Evolutionary conservation across 2,329 filamentous ascomycete species (phyloP), one percentile per base, ranked within the genome.

Genomic region (Fusarium sp.): DNA sequence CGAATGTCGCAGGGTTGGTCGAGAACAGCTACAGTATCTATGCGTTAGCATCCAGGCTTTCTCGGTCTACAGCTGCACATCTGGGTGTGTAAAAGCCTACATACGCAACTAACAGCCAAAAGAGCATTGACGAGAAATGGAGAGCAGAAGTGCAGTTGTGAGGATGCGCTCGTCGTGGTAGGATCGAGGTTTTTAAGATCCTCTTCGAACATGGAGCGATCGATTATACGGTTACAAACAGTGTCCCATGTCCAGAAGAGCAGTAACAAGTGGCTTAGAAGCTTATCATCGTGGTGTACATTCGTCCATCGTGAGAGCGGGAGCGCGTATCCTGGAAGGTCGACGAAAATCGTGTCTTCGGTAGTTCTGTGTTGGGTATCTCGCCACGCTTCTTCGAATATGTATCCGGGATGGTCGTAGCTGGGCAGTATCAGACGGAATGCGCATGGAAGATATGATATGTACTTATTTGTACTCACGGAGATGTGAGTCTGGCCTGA

Each of bases 121-220:
- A 69, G n/a, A 14, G 65, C 66, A 52, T 69, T 69, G n/a, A 66
- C 55, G 6, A 69, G 60, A 48, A 69, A 69, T 15, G 65, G 60
- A 5, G 66, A 69, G 36, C 66, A 69, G 40, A 69, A 69, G n/a
- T 53, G 42, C 2, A 69, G 46, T 11, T 50, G 36, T 22, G 40
- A 40, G n/a, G 65, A 38, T 8, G 36, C 20, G 28, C 53, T 14
- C 7, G 9, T 7, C 7, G 31, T 24, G 2, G 28, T 36, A 20
- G 65, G 64, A 8, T 60, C 53, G 18, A 64, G 58, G 7, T 40
- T 59, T 28, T 50, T 64, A 2, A 68, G 20, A n/a, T 68, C 66
- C 6, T 60, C 50, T n/a, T 68, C 66, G 11, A 68, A 68, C 22
- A 65, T 60, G 11, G 54, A 33, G 36, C 64, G 40, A n/a, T 65